Evolutionary conservation across 768 basidiomycete species (phyloP).

Genomic region (Boletales sp.): DNA sequence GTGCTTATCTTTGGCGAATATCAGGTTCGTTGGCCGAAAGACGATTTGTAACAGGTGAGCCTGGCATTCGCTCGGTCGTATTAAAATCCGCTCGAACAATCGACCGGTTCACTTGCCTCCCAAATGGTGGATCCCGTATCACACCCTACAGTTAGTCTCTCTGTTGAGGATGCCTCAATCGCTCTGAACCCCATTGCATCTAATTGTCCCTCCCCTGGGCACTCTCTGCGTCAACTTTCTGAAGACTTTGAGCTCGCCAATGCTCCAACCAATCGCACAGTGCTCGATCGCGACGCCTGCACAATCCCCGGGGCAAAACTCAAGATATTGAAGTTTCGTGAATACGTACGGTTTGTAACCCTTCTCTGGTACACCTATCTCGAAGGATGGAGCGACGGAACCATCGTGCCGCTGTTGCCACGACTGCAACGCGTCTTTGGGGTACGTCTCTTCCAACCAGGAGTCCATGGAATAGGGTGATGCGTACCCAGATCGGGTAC

Average conservation of each 20-base stretch:
- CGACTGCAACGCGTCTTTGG: slow-evolving; percentile 59
- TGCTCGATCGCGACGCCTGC: not conserved
- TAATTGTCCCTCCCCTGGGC: not conserved
- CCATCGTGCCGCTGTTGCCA: slow-evolving; percentile 71
- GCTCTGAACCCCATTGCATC: slow-evolving; percentile 2
- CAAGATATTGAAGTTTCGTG: slow-evolving; percentile 8
- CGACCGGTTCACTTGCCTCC: not conserved
- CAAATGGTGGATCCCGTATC: slow-evolving; percentile 5
- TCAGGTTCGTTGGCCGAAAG: not conserved
- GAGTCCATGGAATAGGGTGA: not conserved
- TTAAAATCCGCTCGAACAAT: not conserved
- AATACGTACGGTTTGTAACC: slow-evolving; percentile 48
- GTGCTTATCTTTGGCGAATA: too few species aligned
- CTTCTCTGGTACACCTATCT: slow-evolving; percentile 58
- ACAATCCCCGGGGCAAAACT: slow-evolving; percentile 2
- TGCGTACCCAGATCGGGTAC: slow-evolving; percentile 40
- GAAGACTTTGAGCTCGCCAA: slow-evolving; percentile 3
- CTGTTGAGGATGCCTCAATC: slow-evolving; percentile 1
- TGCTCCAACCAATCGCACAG: not conserved
- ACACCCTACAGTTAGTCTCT: not conserved
- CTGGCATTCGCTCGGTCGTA: not conserved
- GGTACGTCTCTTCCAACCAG: slow-evolving; percentile 22
- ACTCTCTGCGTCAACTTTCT: slow-evolving; percentile 2
- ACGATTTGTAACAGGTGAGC: not conserved
- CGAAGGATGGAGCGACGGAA: slow-evolving; percentile 77